These are phyloP conservation scores for Coemansia sp. DNA, from an alignment of 192 early-diverging fungal genomes.

Conservation along the genomic window DNA sequence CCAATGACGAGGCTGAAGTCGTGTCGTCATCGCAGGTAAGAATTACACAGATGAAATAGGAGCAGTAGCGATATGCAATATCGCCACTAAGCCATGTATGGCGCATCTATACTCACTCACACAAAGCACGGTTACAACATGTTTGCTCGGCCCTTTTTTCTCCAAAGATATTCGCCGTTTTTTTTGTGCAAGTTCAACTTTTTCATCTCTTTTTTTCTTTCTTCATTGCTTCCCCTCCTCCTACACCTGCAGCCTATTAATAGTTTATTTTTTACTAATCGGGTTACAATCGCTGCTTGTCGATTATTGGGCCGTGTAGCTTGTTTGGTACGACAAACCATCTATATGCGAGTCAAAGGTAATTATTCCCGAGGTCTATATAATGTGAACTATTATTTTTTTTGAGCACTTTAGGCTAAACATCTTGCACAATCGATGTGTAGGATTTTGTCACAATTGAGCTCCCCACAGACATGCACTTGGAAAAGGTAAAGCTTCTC, in stretches of 20 bases:
- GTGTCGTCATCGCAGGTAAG: conserved; percentile 2
- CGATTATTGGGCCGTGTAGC: not conserved
- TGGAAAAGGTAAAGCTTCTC: conserved; percentile 40
- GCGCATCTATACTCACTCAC: not conserved
- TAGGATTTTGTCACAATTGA: conserved; percentile 26
- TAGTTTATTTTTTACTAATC: not conserved
- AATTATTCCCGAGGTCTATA: not conserved
- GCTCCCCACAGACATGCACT: conserved; percentile 29
- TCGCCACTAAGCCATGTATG: not conserved
- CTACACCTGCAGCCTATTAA: not conserved
- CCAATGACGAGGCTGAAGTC: not conserved
- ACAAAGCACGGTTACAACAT: not conserved
- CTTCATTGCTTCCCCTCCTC: not conserved
- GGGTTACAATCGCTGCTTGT: not conserved
- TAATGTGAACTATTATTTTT: not conserved
- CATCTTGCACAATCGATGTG: not conserved
- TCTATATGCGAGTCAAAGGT: conserved; percentile 20
- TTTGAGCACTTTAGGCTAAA: not conserved
- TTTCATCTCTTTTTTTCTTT: conserved; percentile 2
- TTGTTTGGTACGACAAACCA: conserved; percentile 13
- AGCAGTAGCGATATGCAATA: not conserved
- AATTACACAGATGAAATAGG: not conserved
- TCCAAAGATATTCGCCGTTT: not conserved
- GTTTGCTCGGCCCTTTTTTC: not conserved
- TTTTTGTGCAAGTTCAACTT: not conserved